Base-by-base conservation (phyloP, 139 green algal species). In the Gonium pectorale region DNA sequence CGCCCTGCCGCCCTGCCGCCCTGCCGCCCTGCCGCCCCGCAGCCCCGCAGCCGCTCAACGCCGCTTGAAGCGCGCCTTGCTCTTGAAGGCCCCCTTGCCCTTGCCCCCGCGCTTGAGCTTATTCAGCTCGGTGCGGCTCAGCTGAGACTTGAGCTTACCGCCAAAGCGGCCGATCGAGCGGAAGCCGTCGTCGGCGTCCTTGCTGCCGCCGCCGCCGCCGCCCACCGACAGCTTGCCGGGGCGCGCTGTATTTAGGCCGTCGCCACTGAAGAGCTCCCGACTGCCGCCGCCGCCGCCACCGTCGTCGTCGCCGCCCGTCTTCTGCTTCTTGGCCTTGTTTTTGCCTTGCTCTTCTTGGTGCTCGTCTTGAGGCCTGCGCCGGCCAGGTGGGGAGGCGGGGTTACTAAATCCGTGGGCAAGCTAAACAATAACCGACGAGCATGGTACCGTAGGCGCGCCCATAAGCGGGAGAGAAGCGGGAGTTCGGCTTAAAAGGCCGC, bases 31-130 rank as follows among this genome's bases (percentile, higher is more conserved):
- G n/a, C n/a, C n/a, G n/a, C n/a, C n/a, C n/a, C n/a, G n/a, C n/a
- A n/a, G n/a, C n/a, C n/a, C n/a, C n/a, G n/a, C n/a, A n/a, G n/a
- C n/a, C n/a, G 64, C 67, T 77, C n/a, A 81, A 13, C 73, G 73
- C 19, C 91, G 56, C 91, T 94, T 94, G 86, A 95, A 95, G 59
- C 87, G 89, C 11, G 83, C 77, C 83, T 98, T 97, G 86, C 87
- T 93, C 91, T 97, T 97, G 91, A 97, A 97, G 0, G 86, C 38
- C 11, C 85, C 66, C 68, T 92, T 93, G 46, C 94, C 94, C 81
- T 93, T 96, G 70, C 94, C 94, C 0, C 90, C 89, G 5, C 93
- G 81, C 78, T 93, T 92, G 22, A 92, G 17, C 38, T 86, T 88
- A 63, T 94, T 94, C 21, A 94, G 59, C 79, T 96, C 89, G 0